Evolutionary conservation across 805 yeast species (phyloP), one percentile per base, ranked within the genome.

Genomic region (Blastobotrys chiropterorum): DNA sequence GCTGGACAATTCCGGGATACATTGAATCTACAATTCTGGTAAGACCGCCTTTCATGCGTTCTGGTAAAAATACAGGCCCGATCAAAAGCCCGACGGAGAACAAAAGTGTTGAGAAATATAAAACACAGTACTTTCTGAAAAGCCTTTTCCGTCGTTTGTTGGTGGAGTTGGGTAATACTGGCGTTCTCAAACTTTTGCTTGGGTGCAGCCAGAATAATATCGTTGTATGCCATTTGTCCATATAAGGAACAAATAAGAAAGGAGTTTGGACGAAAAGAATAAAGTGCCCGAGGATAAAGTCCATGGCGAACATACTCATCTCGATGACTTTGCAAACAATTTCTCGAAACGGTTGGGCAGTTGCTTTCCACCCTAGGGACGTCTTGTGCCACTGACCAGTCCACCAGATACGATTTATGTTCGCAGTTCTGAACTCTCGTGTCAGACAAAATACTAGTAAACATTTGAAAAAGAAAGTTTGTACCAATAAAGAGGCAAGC

Each of bases 121-220:
- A 73, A 8, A 81, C 66, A 58, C 86, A 76, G 77, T 87, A 88
- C 69, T 85, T 86, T 71, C 85, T 83, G 41, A 87, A 86, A 89
- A 86, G 85, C 76, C 94, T 81, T 81, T 82, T 84, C 72, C 95
- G 83, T 8, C 50, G 46, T 72, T 79, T 46, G 2, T 49, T 79
- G 38, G 89, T 85, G 71, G 85, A 94, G 66, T 84, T 85, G 73
- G 94, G 82, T 66, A 83, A 82, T 64, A 86, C 83, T 61, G 95
- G 95, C 56, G 95, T 87, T 75, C 90, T 83, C 62, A 84, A 85
- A 72, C 83, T 87, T 71, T 86, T 80, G 53, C 87, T 77, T 58
- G 97, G 97, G 68, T 85, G 85, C 72, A 90, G 81, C 98, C 98
- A 90, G 80, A 90, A 86, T 70, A 90, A 76, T 90, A 90, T 86